Evolutionary conservation across 2,329 filamentous ascomycete genomes (phyloP).

Genomic region (Phoma sp.): DNA sequence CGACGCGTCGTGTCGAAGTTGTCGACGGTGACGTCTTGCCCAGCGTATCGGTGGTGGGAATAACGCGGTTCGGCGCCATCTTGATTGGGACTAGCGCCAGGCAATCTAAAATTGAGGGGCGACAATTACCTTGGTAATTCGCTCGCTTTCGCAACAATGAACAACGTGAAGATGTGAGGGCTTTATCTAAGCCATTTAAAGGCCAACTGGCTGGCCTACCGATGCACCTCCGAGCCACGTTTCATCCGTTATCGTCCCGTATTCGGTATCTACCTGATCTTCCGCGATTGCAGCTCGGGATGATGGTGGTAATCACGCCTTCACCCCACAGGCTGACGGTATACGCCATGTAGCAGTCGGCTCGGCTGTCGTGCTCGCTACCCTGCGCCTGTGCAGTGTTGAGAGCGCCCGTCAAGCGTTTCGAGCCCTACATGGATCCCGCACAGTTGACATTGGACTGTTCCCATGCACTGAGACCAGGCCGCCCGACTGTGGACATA

Average conservation of each 20-base stretch:
- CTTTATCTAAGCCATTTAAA: conserved; percentile 13
- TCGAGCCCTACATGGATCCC: neutral
- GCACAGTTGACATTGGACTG: neutral
- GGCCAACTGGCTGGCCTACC: neutral
- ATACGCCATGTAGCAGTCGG: conserved; percentile 24
- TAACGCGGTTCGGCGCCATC: conserved; percentile 29
- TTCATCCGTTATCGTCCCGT: conserved; percentile 19
- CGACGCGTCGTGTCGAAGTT: conserved; percentile 33
- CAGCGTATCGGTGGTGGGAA: conserved; percentile 21
- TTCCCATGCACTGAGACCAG: neutral
- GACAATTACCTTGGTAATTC: too few relatives aligned
- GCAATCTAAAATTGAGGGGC: neutral
- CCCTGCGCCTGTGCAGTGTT: conserved; percentile 10
- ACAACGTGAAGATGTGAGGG: neutral
- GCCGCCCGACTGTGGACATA: conserved; percentile 2
- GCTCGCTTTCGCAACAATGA: neutral
- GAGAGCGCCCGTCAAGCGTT: neutral
- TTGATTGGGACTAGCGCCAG: conserved; percentile 4
- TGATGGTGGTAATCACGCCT: conserved; percentile 38
- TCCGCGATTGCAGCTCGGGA: conserved; percentile 16
- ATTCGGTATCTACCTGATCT: conserved; percentile 1
- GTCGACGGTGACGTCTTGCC: conserved; percentile 18
- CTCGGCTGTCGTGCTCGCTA: conserved; percentile 22
- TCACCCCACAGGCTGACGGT: conserved; percentile 41
- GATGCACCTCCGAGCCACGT: neutral